phyloP scores from a whole-genome alignment of 768 basidiomycete genomes.

The Termitomyces sp. region DNA sequence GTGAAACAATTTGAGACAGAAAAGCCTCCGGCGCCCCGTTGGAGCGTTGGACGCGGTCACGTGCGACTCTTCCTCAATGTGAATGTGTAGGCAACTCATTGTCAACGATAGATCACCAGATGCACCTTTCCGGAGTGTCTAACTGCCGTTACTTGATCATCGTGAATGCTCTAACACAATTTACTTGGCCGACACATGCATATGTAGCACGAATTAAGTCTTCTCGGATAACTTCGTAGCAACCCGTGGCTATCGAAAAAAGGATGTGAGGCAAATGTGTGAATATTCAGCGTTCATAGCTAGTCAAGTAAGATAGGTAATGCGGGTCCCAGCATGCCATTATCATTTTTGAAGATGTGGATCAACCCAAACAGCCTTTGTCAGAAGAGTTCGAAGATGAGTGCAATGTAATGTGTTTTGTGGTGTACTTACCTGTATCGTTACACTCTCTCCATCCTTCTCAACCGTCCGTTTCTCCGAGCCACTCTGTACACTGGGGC shows the following conservation, averaged over 20 bases:
- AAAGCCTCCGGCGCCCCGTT: constrained; percentile 10
- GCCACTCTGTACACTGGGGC: constrained; percentile 56
- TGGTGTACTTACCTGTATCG: constrained; percentile 43
- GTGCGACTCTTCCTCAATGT: constrained; percentile 6
- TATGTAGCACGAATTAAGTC: too few species aligned
- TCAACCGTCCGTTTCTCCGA: constrained; percentile 42
- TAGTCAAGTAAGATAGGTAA: neutral
- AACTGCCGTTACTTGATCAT: too few species aligned
- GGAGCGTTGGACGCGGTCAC: constrained; percentile 10
- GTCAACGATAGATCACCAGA: too few species aligned
- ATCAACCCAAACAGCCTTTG: constrained; percentile 47
- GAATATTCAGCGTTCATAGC: neutral
- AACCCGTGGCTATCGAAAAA: neutral
- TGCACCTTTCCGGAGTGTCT: too few species aligned
- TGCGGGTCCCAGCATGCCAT: neutral
- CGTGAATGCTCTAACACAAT: too few species aligned
- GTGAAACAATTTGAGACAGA: constrained; percentile 15
- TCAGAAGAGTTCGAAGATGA: constrained; percentile 1
- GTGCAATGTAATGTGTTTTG: neutral
- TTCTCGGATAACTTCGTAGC: too few species aligned
- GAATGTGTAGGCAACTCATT: too few species aligned
- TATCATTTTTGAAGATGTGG: constrained; percentile 25
- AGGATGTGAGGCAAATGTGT: neutral
- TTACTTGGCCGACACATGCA: too few species aligned
- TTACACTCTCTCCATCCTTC: constrained; percentile 53